Percentiles rank a stretch among this genome's conserved stretches.
Evolutionary conservation across 129 eudicot species (phyloP).

Genomic region (Tanacetum coccineum): DNA sequence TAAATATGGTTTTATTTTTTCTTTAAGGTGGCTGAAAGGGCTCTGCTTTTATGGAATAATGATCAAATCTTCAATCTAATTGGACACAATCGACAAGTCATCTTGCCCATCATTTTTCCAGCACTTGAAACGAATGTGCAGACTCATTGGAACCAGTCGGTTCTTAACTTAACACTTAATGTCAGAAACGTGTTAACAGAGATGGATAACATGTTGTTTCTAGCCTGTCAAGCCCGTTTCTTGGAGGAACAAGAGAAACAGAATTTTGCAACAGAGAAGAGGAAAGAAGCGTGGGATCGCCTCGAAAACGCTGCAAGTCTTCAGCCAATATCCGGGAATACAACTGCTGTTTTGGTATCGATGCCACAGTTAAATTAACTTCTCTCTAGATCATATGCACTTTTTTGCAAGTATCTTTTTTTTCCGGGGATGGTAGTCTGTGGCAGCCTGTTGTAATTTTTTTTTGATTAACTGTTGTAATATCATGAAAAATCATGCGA

Average conservation of each 20-base stretch:
- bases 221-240: slow-evolving; percentile 58
- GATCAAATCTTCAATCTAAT: slow-evolving; percentile 73
- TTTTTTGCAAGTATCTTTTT: slow-evolving; percentile 20
- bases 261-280: slow-evolving; percentile 38
- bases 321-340: slow-evolving; percentile 51
- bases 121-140: slow-evolving; percentile 69
- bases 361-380: slow-evolving; percentile 24
- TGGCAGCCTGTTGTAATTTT: slow-evolving; percentile 28
- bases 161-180: slow-evolving; percentile 70
- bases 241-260: slow-evolving; percentile 53
- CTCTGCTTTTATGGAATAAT: slow-evolving; percentile 88
- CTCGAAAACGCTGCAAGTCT: slow-evolving; percentile 67
- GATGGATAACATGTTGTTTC: slow-evolving; percentile 72
- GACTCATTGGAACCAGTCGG: slow-evolving; percentile 89
- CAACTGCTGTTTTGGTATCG: slow-evolving; percentile 66
- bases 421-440: slow-evolving; percentile 9
- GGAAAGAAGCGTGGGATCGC: slow-evolving; percentile 70
- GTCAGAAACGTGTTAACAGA: slow-evolving; percentile 71
- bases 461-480: slow-evolving; percentile 27
- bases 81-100: slow-evolving; percentile 71
- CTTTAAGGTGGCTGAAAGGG: slow-evolving; percentile 85
- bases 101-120: slow-evolving; percentile 74
- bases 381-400: slow-evolving; percentile 12
- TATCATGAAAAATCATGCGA: slow-evolving; percentile 27
- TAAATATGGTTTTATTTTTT: slow-evolving; percentile 1